Evolutionary conservation across 805 yeast species (phyloP), one percentile per base, ranked within the genome.

Genomic region (Candida parachauliodes): DNA sequence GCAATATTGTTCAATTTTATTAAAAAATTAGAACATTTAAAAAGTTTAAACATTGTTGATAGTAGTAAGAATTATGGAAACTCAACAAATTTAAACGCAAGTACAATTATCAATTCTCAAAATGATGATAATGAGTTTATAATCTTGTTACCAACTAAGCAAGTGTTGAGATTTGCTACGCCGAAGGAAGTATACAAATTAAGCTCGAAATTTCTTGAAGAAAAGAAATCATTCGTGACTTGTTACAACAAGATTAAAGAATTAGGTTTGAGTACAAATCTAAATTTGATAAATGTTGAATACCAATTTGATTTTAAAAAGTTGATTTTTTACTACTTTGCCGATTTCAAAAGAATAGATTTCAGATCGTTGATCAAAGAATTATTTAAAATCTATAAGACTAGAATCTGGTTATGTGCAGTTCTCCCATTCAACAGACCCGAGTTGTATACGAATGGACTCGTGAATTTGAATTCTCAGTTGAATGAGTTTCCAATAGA

Each of bases 1-100:
- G 91, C 91, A 2, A 69, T 83, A 33, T 69, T 85, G 41, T 74
- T 84, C 52, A 83, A 83, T 50, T 85, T 83, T 49, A 59, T 84
- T 50, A 84, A 83, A 59, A 84, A 84, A 52, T 74, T 80, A 46
- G 79, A 81, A 42, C 91, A 83, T 54, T 60, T 78, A 39, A 75
- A 77, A 52, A 72, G 81, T 19, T 58, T 68, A 37, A 63, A 70
- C 11, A 64, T 66, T 34, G 49, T 49, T 23, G 65, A 59, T 42
- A 40, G 40, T 16, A 54, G 47, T 28, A 49, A 42, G 36, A 20
- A 6, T 34, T 37, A 20, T 37, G 5, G 14, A 3, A 50, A 48
- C 42, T 54, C 80, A 49, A 59, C 67, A 1, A 32, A 37, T 10
- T 36, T 63, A 29, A 59, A 58, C 44, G 71, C 70, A 2, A 53